Percentiles rank a stretch among this genome's conserved stretches.
These are phyloP conservation scores for Geranium brycei DNA, from an alignment of 345 rosid genomes.

Conservation along the genomic window DNA sequence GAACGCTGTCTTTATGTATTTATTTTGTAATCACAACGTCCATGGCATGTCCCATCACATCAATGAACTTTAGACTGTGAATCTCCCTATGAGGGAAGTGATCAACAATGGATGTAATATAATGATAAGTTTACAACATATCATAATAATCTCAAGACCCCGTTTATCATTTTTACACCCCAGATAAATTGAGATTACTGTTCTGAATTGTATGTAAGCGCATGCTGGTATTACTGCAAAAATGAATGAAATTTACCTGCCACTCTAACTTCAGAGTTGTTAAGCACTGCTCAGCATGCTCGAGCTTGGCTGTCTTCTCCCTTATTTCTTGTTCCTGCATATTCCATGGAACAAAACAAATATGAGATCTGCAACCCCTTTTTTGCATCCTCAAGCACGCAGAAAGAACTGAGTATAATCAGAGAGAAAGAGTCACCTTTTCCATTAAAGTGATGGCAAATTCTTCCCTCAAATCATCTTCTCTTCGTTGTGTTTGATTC, in stretches of 20 bases:
- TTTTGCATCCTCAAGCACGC: background rate
- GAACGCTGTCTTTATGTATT: too few relatives aligned
- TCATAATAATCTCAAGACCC: background rate
- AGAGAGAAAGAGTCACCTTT: conserved; percentile 36
- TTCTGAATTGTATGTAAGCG: background rate
- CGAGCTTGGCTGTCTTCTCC: conserved; percentile 54
- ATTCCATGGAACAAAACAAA: conserved; percentile 8
- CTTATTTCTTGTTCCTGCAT: conserved; percentile 75
- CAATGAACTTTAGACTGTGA: too few relatives aligned
- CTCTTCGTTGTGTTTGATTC: conserved; percentile 74
- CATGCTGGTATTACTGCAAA: background rate
- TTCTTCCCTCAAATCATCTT: conserved; percentile 76
- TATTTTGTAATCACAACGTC: too few relatives aligned
- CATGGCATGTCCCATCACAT: too few relatives aligned
- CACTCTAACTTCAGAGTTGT: conserved; percentile 68
- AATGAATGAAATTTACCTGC: conserved; percentile 42
- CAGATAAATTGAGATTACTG: background rate
- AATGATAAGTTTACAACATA: too few relatives aligned
- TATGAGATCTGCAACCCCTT: background rate
- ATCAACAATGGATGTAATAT: too few relatives aligned
- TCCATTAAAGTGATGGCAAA: conserved; percentile 42
- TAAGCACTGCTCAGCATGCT: conserved; percentile 67
- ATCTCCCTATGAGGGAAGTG: too few relatives aligned
- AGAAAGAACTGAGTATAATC: too few relatives aligned
- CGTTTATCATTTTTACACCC: background rate